Percentiles rank a stretch among this genome's conserved stretches.
phyloP scores from a whole-genome alignment of 208 protist genomes.

The Wallacemonas rigidus region DNA sequence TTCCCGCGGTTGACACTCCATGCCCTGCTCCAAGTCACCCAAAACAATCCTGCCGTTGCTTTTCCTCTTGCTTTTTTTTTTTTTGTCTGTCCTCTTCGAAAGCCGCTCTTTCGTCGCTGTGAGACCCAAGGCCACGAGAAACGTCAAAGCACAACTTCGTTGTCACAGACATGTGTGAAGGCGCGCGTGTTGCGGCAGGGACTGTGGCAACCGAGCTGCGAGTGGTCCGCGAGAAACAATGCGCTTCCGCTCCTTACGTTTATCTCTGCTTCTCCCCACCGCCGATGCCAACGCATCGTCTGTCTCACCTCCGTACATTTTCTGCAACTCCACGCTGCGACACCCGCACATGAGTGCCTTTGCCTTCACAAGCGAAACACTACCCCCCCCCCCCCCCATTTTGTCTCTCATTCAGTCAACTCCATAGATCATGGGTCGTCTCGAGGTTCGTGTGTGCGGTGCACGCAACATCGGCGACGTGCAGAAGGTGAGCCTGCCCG shows the following conservation, averaged over 20 bases:
- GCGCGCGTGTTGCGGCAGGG: too few species aligned
- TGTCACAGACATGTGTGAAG: too few species aligned
- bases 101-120: too few species aligned
- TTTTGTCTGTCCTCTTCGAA: background rate
- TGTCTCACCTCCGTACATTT: background rate
- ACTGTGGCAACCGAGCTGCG: too few species aligned
- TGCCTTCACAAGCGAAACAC: too few species aligned
- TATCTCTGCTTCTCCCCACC: too few species aligned
- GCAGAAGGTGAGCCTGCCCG: constrained; percentile 56
- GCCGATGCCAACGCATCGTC: background rate
- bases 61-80: background rate
- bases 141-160: too few species aligned
- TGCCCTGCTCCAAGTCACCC: background rate
- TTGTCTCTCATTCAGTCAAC: background rate
- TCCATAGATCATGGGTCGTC: constrained; percentile 38
- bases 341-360: too few species aligned
- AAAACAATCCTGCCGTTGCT: background rate
- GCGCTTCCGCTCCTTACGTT: too few species aligned
- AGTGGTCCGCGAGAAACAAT: too few species aligned
- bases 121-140: too few species aligned
- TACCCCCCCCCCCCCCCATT: too few species aligned
- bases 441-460: constrained; percentile 72
- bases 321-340: background rate
- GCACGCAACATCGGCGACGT: constrained; percentile 64
- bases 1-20: background rate